A percentile compares a stretch with the other conserved stretches of the same genome.
Conservation (phyloP, 345 rosid genomes). For the Ailanthus altissimus region DNA sequence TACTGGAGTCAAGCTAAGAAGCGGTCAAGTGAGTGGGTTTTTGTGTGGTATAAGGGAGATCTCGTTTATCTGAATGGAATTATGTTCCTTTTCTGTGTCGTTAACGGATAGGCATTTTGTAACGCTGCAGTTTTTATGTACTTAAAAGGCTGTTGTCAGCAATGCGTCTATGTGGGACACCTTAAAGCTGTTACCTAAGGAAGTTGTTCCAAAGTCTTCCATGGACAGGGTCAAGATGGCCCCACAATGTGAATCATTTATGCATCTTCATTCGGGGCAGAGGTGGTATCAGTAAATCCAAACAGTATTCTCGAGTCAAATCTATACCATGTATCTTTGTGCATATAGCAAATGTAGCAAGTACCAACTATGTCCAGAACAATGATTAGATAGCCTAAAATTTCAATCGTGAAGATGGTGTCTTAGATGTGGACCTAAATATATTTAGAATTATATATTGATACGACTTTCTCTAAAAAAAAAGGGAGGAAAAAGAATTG, state of each 20-base stretch:
- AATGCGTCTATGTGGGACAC: constrained; percentile 98
- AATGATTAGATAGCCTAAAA: neutral
- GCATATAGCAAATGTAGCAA: neutral
- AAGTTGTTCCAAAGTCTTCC: constrained; percentile 62
- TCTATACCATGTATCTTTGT: neutral
- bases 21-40: constrained; percentile 73
- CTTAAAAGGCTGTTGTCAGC: constrained; percentile 88
- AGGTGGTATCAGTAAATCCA: constrained; percentile 34
- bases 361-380: neutral
- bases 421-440: neutral
- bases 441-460: no score
- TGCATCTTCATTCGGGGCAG: constrained; percentile 98
- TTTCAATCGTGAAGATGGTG: neutral
- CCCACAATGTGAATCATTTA: constrained; percentile 89
- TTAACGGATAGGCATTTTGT: constrained; percentile 4
- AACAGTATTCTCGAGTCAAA: neutral
- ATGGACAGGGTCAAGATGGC: constrained; percentile 48
- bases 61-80: neutral
- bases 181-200: constrained; percentile 61
- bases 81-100: neutral
- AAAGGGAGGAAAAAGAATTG: neutral
- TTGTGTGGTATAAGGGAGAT: neutral
- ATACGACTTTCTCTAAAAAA: neutral
- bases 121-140: constrained; percentile 65
- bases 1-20: constrained; percentile 73